A percentile compares a stretch with the other conserved stretches of the same genome.
These are phyloP conservation scores for Aphanomyces stellatus DNA, from an alignment of 352 stramenopile genomes.

Conservation along the genomic window DNA sequence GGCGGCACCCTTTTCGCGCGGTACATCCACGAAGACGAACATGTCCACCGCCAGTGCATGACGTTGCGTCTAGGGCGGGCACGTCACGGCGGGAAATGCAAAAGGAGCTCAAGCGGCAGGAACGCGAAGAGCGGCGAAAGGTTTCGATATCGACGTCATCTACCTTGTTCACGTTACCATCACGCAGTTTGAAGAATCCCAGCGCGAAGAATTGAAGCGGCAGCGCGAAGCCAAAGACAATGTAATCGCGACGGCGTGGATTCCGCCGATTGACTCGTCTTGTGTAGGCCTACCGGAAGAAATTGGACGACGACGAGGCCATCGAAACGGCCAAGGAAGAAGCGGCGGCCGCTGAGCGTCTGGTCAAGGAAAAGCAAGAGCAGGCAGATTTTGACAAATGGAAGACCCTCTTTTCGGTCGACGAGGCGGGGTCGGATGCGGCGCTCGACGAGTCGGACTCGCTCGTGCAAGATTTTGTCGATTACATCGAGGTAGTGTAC, in stretches of 20 bases:
- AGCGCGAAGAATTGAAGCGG: constrained; percentile 49
- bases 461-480: constrained; percentile 60
- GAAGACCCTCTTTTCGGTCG: constrained; percentile 67
- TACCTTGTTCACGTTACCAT: background rate
- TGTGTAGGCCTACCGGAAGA: background rate
- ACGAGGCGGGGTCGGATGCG: constrained; percentile 44
- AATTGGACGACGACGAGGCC: constrained; percentile 23
- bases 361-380: constrained; percentile 41
- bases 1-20: too few relatives aligned
- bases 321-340: constrained; percentile 54
- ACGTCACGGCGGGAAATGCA: constrained; percentile 73
- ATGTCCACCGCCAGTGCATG: too few relatives aligned
- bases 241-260: constrained; percentile 16
- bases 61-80: background rate
- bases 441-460: constrained; percentile 53
- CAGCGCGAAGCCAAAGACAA: constrained; percentile 48
- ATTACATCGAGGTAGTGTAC: constrained; percentile 46
- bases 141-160: constrained; percentile 22
- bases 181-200: constrained; percentile 56
- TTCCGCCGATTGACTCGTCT: too few relatives aligned
- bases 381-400: constrained; percentile 70
- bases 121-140: constrained; percentile 60
- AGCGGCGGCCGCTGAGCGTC: constrained; percentile 31
- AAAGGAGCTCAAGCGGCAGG: constrained; percentile 67
- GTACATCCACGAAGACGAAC: too few relatives aligned